These are phyloP conservation scores for Abeoforma whisleri DNA, from an alignment of 78 protist genomes.

Conservation along the genomic window DNA sequence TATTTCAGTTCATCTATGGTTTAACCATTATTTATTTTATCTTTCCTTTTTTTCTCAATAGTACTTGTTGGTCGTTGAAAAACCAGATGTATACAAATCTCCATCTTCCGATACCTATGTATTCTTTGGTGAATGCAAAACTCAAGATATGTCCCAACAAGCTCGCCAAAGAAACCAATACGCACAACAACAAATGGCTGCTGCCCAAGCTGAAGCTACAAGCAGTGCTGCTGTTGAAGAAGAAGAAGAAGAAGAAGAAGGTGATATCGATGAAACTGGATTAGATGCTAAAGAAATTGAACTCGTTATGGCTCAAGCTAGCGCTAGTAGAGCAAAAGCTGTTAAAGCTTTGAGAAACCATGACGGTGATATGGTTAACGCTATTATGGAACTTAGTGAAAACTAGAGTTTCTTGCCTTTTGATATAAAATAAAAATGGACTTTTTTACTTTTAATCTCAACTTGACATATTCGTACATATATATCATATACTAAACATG, in stretches of 20 bases:
- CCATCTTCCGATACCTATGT: constrained; percentile 76
- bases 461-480: too few relatives aligned
- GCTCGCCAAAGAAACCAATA: constrained; percentile 16
- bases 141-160: constrained; percentile 64
- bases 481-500: too few relatives aligned
- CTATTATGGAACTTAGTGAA: constrained; percentile 65
- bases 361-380: constrained; percentile 84
- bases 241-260: too few relatives aligned
- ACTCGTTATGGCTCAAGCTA: constrained; percentile 77
- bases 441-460: too few relatives aligned
- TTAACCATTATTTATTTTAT: background rate
- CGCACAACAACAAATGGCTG: constrained; percentile 41
- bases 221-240: background rate
- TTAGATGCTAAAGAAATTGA: constrained; percentile 72
- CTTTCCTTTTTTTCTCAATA: background rate
- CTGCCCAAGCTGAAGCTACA: background rate
- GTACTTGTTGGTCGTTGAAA: constrained; percentile 64
- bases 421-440: too few relatives aligned
- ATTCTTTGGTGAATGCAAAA: constrained; percentile 85
- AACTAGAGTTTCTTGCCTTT: too few relatives aligned
- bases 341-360: constrained; percentile 67
- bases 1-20: too few relatives aligned
- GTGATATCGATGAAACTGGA: constrained; percentile 63
- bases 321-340: constrained; percentile 68
- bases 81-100: constrained; percentile 80